Evolutionary conservation across 306 rosid genomes (phyloP), one percentile per base, ranked within the genome.

Genomic region (Quercus gilva): DNA sequence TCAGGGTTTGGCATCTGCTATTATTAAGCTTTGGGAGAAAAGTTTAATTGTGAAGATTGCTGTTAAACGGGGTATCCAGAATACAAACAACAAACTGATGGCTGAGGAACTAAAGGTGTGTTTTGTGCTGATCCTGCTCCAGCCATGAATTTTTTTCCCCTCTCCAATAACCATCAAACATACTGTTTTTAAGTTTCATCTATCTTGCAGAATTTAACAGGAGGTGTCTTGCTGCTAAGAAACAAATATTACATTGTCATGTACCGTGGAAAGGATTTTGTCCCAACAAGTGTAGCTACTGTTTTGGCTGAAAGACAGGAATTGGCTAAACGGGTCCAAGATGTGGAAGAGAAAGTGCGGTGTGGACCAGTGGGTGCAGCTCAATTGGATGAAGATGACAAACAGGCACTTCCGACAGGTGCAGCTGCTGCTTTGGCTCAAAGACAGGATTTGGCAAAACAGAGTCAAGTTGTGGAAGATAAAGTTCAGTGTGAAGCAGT

Each of bases 1-100:
- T 85, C 99, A 96, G 84, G 98, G 99, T 18, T 84, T 96, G 85
- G 97, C 99, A 55, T 81, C 78, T 82, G 93, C 97, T 73, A 86
- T 95, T 80, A 85, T 93, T 74, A 88, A 88, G 87, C 88, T 95
- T 72, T 95, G 99, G 99, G 99, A 93, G 89, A 89, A 90, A 80
- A 95, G 98, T 85, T 76, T 90, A 71, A 97, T 93, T 15, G 98
- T 78, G 3, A 96, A 96, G 87, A 89, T 96, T 83, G 99, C 97
- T 63, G 93, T 96, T 79, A 96, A 93, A 88, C 91, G 96, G 69
- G 99, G 99, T 67, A 86, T 93, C 84, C 96, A 90, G 89, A 96
- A 96, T 85, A 96, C 99, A 70, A 96, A 96, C 88, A 96, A 93
- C 80, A 91, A 93, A 85, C 85, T 96, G 63, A 96, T 96, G 99